phyloP scores from a whole-genome alignment of 2,329 filamentous ascomycete species.

The Xylaria arbuscula region DNA sequence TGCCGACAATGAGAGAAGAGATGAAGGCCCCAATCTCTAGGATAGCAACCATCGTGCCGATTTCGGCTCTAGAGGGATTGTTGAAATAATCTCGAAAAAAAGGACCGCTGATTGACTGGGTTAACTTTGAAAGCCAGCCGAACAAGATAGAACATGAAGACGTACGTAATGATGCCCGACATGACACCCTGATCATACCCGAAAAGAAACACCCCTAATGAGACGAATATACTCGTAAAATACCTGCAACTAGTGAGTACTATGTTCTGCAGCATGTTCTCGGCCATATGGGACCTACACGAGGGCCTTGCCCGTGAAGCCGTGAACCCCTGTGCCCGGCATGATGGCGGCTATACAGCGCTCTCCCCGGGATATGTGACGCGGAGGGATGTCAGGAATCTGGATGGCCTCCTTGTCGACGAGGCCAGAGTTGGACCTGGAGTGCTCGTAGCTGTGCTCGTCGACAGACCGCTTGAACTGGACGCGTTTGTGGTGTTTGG shows the following conservation, averaged over 20 bases:
- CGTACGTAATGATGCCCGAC: slow-evolving; percentile 77
- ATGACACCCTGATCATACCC: slow-evolving; percentile 92
- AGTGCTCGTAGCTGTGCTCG: slow-evolving; percentile 51
- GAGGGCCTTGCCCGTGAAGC: slow-evolving; percentile 94
- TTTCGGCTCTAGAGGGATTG: slow-evolving; percentile 84
- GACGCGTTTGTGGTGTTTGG: slow-evolving; percentile 68
- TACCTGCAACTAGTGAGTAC: slow-evolving; percentile 68
- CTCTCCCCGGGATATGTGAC: slow-evolving; percentile 73
- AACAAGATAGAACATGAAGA: slow-evolving; percentile 4
- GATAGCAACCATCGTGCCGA: slow-evolving; percentile 98
- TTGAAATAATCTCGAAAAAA: slow-evolving; percentile 94
- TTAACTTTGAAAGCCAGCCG: slow-evolving; percentile 34
- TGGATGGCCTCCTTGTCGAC: slow-evolving; percentile 81
- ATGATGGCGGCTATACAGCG: slow-evolving; percentile 84
- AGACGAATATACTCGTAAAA: slow-evolving; percentile 93
- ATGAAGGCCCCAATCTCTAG: slow-evolving; percentile 93
- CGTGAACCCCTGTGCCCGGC: slow-evolving; percentile 83
- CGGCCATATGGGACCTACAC: slow-evolving; percentile 67
- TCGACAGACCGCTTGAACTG: slow-evolving; percentile 70
- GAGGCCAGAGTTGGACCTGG: slow-evolving; percentile 55
- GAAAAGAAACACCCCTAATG: slow-evolving; percentile 87
- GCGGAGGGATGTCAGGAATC: slow-evolving; percentile 75
- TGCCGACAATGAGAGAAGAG: slow-evolving; percentile 86
- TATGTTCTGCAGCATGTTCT: background rate
- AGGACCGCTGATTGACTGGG: slow-evolving; percentile 68